Base-by-base conservation (phyloP, 257 asterid species). In the Solanum stenotomum region DNA sequence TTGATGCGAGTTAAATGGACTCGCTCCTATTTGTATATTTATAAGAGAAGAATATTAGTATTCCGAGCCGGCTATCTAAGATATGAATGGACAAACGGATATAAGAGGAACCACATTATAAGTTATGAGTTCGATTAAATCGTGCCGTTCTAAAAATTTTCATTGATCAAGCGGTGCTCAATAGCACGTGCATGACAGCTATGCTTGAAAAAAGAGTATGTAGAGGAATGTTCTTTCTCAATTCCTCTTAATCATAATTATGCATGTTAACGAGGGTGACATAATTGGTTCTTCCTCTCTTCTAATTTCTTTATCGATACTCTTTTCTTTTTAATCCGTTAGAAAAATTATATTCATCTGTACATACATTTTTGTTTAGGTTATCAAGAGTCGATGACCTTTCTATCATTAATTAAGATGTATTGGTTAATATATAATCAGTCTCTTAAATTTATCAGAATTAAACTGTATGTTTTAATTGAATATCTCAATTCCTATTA, bases 161-260 rank as follows among this genome's bases (percentile, higher is more conserved):
- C 16, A 44, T 46, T 81, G 7, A 86, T 86, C 59, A 20, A 78
- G 14, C 88, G 37, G 84, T 71, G 83, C 72, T 10, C 70, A 86
- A 86, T 61, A 13, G 72, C 88, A 72, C 72, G 74, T 86, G 88
- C 74, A 86, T 34, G 83, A 68, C 88, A 86, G 46, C 31, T 34
- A 10, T 85, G 23, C 84, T 37, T 9, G 35, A 31, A 35, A 35
- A 61, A 61, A 67, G 74, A 52, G 65, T 37, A 18, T 63, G 52
- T 7, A 31, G 8, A 86, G 59, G 88, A 86, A 86, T 86, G 88
- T 86, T 86, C 84, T 86, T 78, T 79, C 90, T 87, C 35, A 82
- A 10, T 27, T 84, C 88, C 81, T 71, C 79, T 18, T 27, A 81
- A 27, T 81, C 25, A 61, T 9, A 25, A 15, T 31, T 31, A 71